Conservation (phyloP, 2,329 filamentous ascomycete genomes). For the Parastagonospora nodorum region DNA sequence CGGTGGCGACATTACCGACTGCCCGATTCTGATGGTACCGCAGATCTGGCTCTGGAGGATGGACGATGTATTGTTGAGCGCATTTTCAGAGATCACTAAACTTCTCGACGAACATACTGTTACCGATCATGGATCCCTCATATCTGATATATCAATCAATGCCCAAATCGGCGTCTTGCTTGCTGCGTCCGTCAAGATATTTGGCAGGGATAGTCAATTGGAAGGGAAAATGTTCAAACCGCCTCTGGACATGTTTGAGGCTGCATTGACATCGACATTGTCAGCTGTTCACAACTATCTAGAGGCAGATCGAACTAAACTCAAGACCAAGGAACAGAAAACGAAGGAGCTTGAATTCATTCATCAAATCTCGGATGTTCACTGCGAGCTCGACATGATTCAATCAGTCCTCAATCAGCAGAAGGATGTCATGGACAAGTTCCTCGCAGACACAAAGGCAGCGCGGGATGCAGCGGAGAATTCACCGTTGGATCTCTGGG, state of each 20-base stretch:
- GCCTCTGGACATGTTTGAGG: constrained; percentile 6
- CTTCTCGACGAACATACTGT: neutral
- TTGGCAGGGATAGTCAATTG: too few relatives aligned
- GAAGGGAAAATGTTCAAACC: neutral
- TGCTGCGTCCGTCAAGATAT: too few relatives aligned
- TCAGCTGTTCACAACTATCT: constrained; percentile 2
- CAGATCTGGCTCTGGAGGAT: constrained; percentile 8
- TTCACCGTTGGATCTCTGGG: neutral
- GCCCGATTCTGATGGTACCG: neutral
- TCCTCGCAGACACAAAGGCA: neutral
- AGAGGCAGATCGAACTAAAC: neutral
- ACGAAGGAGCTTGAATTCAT: neutral
- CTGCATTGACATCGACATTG: neutral
- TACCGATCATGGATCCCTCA: too few relatives aligned
- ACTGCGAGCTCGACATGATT: constrained; percentile 9
- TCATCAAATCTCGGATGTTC: constrained; percentile 2
- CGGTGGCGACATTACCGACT: too few relatives aligned
- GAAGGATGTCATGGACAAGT: constrained; percentile 1
- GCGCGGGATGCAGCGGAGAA: neutral
- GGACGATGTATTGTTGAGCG: neutral
- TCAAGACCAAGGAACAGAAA: neutral
- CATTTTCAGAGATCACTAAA: neutral
- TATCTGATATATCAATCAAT: too few relatives aligned
- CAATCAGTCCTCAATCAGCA: constrained; percentile 2
- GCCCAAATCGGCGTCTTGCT: too few relatives aligned